These are phyloP conservation scores for Dactylonectria macrodidyma DNA, from an alignment of 2,329 filamentous ascomycete genomes.

Conservation along the genomic window DNA sequence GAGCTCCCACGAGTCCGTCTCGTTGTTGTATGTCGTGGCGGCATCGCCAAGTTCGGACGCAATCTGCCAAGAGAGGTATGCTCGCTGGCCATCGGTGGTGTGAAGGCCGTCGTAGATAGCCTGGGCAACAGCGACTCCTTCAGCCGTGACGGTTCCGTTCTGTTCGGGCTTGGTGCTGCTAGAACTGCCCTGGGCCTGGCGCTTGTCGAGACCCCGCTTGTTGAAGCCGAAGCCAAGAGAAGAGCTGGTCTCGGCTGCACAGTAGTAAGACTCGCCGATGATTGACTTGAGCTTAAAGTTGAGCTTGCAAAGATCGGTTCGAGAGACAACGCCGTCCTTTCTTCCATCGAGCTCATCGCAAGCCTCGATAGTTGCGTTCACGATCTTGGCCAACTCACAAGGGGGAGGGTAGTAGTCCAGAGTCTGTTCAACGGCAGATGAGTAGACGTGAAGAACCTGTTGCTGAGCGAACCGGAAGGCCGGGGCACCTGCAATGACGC, in stretches of 20 bases:
- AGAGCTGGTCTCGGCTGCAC: slow-evolving; percentile 44
- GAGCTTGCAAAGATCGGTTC: slow-evolving; percentile 50
- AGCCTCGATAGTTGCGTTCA: slow-evolving; percentile 67
- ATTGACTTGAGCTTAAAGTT: slow-evolving; percentile 51
- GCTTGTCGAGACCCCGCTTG: slow-evolving; percentile 9
- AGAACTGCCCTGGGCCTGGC: slow-evolving; percentile 36
- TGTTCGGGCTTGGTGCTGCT: slow-evolving; percentile 49
- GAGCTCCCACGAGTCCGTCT: slow-evolving; percentile 51
- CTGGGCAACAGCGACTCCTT: slow-evolving; percentile 53
- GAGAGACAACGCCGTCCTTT: slow-evolving; percentile 66
- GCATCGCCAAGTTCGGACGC: slow-evolving; percentile 52
- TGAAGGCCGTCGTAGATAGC: slow-evolving; percentile 53
- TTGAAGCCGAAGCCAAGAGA: slow-evolving; percentile 31
- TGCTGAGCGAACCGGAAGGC: slow-evolving; percentile 56
- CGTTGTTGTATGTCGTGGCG: slow-evolving; percentile 51
- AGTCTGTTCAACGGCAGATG: slow-evolving; percentile 56
- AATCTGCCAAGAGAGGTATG: slow-evolving; percentile 55
- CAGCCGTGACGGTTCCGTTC: slow-evolving; percentile 52
- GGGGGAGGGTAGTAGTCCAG: slow-evolving; percentile 55
- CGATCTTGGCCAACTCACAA: slow-evolving; percentile 64
- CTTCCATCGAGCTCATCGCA: slow-evolving; percentile 71
- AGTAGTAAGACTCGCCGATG: slow-evolving; percentile 53
- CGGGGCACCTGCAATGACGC: slow-evolving; percentile 35
- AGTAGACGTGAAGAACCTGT: slow-evolving; percentile 58
- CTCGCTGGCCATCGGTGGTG: slow-evolving; percentile 52